phyloP scores from a whole-genome alignment of 2,329 filamentous ascomycete species.

The Alternaria angustiovoidea region DNA sequence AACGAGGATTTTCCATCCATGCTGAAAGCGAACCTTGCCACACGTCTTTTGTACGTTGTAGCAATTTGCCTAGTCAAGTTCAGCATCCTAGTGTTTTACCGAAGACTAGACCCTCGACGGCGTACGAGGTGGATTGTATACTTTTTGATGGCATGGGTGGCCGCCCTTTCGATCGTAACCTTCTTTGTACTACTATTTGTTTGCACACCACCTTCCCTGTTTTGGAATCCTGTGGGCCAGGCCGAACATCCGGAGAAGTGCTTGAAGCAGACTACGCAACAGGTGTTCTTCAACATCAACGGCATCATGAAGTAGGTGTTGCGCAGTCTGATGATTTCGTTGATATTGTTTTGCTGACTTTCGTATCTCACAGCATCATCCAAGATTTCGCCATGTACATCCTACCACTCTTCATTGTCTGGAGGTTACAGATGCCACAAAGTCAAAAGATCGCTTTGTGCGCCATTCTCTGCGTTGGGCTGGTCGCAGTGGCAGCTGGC shows the following conservation, averaged over 20 bases:
- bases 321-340: neutral
- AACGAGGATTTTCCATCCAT: neutral
- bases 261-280: neutral
- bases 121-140: neutral
- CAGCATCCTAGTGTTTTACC: neutral
- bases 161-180: neutral
- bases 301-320: neutral
- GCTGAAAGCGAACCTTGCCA: neutral
- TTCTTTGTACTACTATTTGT: neutral
- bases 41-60: neutral
- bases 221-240: neutral
- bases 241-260: neutral
- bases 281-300: conserved; percentile 3
- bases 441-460: neutral
- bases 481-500: neutral
- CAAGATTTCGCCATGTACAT: conserved; percentile 1
- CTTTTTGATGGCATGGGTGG: neutral
- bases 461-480: neutral
- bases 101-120: neutral
- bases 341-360: neutral
- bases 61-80: neutral
- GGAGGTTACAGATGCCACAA: neutral
- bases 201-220: neutral
- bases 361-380: neutral
- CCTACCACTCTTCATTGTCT: neutral